These are phyloP conservation scores for Pestalotiopsis sp. DNA, from an alignment of 2,329 filamentous ascomycete species.

Conservation along the genomic window DNA sequence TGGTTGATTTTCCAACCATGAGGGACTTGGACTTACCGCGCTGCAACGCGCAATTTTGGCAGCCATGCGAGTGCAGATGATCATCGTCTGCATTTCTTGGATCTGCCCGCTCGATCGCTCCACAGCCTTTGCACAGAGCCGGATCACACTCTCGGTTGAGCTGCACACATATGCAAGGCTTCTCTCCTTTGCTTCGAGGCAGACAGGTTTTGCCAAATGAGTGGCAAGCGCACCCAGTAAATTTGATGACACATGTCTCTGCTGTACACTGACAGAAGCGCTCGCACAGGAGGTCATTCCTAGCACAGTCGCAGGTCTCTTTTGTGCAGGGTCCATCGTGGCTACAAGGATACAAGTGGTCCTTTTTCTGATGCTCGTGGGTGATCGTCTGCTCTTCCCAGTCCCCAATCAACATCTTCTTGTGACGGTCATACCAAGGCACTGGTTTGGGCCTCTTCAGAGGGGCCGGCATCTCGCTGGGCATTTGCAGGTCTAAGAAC, in stretches of 20 bases:
- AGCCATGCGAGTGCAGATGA: slow-evolving; percentile 58
- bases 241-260: slow-evolving; percentile 62
- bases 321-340: slow-evolving; percentile 69
- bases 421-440: slow-evolving; percentile 59
- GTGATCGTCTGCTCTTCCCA: slow-evolving; percentile 59
- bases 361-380: slow-evolving; percentile 58
- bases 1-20: slow-evolving; percentile 69
- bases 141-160: slow-evolving; percentile 82
- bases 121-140: slow-evolving; percentile 72
- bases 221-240: slow-evolving; percentile 69
- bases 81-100: slow-evolving; percentile 67
- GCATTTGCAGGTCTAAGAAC: slow-evolving; percentile 38
- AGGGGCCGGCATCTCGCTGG: slow-evolving; percentile 28
- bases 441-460: slow-evolving; percentile 44
- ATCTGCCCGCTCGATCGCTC: slow-evolving; percentile 69
- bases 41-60: slow-evolving; percentile 75
- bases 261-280: slow-evolving; percentile 69
- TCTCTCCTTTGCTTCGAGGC: slow-evolving; percentile 53
- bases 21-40: slow-evolving; percentile 67
- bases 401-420: slow-evolving; percentile 55
- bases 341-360: slow-evolving; percentile 65
- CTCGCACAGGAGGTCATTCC: slow-evolving; percentile 67
- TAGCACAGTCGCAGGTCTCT: slow-evolving; percentile 64
- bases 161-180: slow-evolving; percentile 70
- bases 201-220: slow-evolving; percentile 61